Conservation (phyloP, 179 eudicot species). For the Gypsophila paniculata region DNA sequence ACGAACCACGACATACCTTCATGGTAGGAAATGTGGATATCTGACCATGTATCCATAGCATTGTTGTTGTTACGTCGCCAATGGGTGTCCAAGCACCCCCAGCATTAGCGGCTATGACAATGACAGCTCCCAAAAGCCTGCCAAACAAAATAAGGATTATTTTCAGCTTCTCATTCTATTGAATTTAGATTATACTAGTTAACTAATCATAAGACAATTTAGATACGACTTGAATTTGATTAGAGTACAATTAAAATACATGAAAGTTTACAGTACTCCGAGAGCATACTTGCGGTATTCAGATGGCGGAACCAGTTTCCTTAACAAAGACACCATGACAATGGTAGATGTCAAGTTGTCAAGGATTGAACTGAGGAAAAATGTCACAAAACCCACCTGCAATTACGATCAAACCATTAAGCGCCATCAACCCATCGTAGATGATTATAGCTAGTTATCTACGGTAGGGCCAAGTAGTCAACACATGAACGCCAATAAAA, state of each 20-base stretch:
- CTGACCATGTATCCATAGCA: constrained; percentile 99
- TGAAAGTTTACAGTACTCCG: neutral
- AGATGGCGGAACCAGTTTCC: constrained; percentile 82
- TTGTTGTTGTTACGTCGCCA: constrained; percentile 96
- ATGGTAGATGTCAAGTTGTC: constrained; percentile 94
- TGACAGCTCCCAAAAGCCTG: constrained; percentile 94
- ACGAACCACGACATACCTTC: constrained; percentile 66
- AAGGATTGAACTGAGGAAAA: constrained; percentile 82
- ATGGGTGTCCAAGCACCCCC: constrained; percentile 99
- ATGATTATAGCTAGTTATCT: neutral
- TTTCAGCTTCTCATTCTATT: no score
- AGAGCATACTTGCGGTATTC: constrained; percentile 87
- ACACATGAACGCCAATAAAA: neutral
- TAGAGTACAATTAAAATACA: neutral
- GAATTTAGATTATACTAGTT: no score
- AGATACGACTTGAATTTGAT: no score
- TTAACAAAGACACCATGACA: constrained; percentile 86
- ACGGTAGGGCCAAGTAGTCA: neutral
- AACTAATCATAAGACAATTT: no score
- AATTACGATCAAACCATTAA: constrained; percentile 23
- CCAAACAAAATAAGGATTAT: neutral
- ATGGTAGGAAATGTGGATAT: constrained; percentile 82
- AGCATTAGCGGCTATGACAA: constrained; percentile 95
- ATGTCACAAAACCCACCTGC: constrained; percentile 94
- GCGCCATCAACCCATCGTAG: constrained; percentile 1